Conservation (phyloP, 2,329 filamentous ascomycete species). For the Pseudocercospora eumusae region DNA sequence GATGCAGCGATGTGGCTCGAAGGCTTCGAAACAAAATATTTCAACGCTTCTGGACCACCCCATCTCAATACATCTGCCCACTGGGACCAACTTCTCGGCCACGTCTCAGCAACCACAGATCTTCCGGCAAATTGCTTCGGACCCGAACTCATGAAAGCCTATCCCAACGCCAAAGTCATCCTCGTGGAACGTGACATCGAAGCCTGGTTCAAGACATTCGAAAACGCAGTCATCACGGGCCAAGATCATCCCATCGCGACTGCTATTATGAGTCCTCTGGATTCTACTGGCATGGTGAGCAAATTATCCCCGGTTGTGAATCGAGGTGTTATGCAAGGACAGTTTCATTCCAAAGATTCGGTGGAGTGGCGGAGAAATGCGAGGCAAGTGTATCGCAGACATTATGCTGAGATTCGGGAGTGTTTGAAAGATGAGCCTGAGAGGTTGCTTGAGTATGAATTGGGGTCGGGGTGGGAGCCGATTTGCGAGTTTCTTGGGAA, state of each 20-base stretch:
- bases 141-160: conserved; percentile 39
- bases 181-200: conserved; percentile 31
- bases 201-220: conserved; percentile 23
- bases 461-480: conserved; percentile 37
- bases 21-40: conserved; percentile 58
- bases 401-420: conserved; percentile 25
- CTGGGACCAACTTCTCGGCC: conserved; percentile 39
- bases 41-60: conserved; percentile 14
- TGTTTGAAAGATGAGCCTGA: conserved; percentile 26
- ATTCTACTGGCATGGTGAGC: conserved; percentile 1
- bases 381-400: conserved; percentile 22
- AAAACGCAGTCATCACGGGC: conserved; percentile 19
- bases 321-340: conserved; percentile 22
- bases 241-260: conserved; percentile 12
- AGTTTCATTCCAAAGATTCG: conserved; percentile 17
- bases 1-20: conserved; percentile 69
- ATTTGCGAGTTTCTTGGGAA: conserved; percentile 37
- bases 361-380: conserved; percentile 21
- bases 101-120: conserved; percentile 39
- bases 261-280: conserved; percentile 9
- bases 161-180: conserved; percentile 34
- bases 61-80: conserved; percentile 16
- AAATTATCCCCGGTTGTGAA: conserved; percentile 13
- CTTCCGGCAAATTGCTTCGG: conserved; percentile 39
- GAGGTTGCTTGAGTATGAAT: conserved; percentile 35